phyloP scores from a whole-genome alignment of 495 filamentous ascomycete species.

The Sordaria brevicollis region DNA sequence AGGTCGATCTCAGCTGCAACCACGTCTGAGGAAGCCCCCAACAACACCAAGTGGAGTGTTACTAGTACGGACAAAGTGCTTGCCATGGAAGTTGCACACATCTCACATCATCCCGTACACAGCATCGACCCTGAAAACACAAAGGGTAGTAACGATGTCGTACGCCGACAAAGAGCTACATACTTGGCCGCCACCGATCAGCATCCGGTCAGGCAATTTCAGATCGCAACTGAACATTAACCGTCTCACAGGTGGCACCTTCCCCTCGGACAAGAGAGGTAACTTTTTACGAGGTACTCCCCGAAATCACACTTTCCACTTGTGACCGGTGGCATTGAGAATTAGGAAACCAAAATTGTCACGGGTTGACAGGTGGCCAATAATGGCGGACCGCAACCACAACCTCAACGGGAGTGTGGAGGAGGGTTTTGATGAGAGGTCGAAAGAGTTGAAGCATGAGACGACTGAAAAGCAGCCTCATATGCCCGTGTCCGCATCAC shows the following conservation, averaged over 20 bases:
- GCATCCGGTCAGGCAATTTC: not conserved
- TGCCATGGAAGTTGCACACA: not conserved
- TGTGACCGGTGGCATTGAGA: not conserved
- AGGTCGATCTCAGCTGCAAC: not conserved
- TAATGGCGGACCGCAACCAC: not conserved
- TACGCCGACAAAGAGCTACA: not conserved
- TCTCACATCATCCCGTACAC: not conserved
- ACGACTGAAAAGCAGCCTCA: not conserved
- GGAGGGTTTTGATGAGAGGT: not conserved
- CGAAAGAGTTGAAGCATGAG: not conserved
- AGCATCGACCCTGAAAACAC: not conserved
- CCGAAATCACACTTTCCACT: not conserved
- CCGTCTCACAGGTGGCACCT: conserved; percentile 2
- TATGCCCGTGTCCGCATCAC: not conserved
- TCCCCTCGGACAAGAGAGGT: not conserved
- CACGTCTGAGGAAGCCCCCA: not conserved
- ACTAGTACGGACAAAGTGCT: not conserved
- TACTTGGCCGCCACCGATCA: not conserved
- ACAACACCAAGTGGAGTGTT: not conserved
- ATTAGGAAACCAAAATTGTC: not conserved
- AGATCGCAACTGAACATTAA: conserved; percentile 1
- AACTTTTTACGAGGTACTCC: not conserved
- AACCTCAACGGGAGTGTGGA: not conserved
- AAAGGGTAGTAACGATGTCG: not conserved
- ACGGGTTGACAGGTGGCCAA: not conserved